A percentile compares a stretch with the other conserved stretches of the same genome.
These are phyloP conservation scores for Piper betle DNA, from an alignment of 164 flowering plant species.

Conservation along the genomic window DNA sequence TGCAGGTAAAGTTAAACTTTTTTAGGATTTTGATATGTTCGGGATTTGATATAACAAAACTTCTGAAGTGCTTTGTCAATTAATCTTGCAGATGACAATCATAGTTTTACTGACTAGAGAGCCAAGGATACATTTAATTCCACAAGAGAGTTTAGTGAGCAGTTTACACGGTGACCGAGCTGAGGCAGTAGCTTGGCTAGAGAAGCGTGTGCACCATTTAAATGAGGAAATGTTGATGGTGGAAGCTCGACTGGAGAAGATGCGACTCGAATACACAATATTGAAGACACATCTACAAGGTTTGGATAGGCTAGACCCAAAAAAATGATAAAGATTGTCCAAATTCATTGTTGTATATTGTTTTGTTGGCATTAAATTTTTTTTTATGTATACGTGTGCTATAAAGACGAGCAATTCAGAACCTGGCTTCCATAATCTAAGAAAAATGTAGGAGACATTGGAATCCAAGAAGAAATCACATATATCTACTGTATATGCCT, in stretches of 20 bases:
- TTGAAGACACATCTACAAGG: conserved; percentile 46
- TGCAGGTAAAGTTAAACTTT: conserved; percentile 59
- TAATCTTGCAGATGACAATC: conserved; percentile 60
- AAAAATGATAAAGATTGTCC: not conserved
- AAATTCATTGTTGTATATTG: not conserved
- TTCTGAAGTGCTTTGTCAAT: not conserved
- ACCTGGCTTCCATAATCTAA: too few species aligned
- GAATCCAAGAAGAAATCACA: too few species aligned
- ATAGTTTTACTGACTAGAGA: conserved; percentile 56
- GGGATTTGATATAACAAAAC: not conserved
- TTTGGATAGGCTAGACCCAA: conserved; percentile 25
- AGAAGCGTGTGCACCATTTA: conserved; percentile 52
- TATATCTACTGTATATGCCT: too few species aligned
- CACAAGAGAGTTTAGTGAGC: conserved; percentile 30
- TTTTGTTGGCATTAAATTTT: not conserved
- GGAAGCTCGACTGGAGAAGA: conserved; percentile 61
- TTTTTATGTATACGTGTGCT: not conserved
- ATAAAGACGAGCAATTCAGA: too few species aligned
- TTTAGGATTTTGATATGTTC: not conserved
- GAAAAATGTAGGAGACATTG: too few species aligned
- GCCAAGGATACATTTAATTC: conserved; percentile 42
- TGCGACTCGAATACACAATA: conserved; percentile 46
- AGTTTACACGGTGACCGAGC: conserved; percentile 18
- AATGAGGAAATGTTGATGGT: conserved; percentile 80
- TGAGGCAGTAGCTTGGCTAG: conserved; percentile 48